Evolutionary conservation across 495 filamentous ascomycete species (phyloP), one percentile per base, ranked within the genome.

Genomic region (Daldinia childiae): DNA sequence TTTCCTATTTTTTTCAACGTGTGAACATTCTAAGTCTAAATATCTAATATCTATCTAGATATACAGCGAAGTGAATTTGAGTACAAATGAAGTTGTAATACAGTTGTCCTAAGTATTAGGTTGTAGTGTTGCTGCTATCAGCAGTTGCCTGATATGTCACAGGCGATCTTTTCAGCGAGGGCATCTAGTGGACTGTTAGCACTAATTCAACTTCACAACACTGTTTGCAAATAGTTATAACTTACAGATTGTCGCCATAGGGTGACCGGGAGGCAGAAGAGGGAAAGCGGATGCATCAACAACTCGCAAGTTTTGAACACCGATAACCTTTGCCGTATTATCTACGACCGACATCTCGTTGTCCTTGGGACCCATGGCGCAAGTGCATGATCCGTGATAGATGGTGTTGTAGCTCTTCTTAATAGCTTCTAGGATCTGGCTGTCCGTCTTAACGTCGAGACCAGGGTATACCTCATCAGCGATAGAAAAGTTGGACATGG

Each of bases 281-380:
- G 89, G 84, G 64, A 90, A 87, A 21, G 84, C 75, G 41, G 82
- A 83, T 2, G 86, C 86, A 78, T 91, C 89, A 3, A 90, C 87
- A 14, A 90, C 81, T 12, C 88, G 80, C 65, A 90, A 68, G 0
- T 77, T 74, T 27, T 84, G 70, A n/a, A 88, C 70, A 4, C 87
- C 88, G 26, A 80, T 72, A 0, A 90, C 86, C 34, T 79, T 79
- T 36, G 85, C 86, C 12, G 76, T 62, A 3, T 60, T 76, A 63
- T 89, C 86, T 30, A 90, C 83, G 4, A 83, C 87, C 8, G 85
- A 83, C 38, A 78, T 74, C 2, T 52, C 26, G 58, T 87, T 84
- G 2, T 75, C 79, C 0, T 30, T 5, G 17, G 71, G 80, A 1
- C 89, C 89, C 89, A 91, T 91, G 67, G 83, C 84, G 43, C 81